Conservation (phyloP, 495 filamentous ascomycete genomes). For the Xylaria bambusicola region DNA sequence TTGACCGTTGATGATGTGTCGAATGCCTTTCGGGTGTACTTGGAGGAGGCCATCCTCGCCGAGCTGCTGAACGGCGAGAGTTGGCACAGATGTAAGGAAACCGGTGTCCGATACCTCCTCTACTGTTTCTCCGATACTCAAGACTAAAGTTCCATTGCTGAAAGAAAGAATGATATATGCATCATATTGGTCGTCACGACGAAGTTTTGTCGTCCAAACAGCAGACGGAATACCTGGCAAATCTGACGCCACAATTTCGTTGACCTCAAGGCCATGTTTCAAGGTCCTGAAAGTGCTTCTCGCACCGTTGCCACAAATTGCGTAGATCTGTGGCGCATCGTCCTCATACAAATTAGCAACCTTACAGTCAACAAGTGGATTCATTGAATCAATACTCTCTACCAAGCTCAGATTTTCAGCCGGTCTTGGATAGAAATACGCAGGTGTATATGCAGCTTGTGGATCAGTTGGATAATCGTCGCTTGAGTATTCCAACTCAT, state of each 20-base stretch:
- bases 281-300: conserved; percentile 86
- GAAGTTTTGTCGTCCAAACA: conserved; percentile 94
- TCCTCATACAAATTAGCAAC: conserved; percentile 85
- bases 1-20: conserved; percentile 80
- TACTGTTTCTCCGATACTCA: conserved; percentile 94
- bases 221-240: conserved; percentile 81
- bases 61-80: conserved; percentile 88
- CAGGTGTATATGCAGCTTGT: conserved; percentile 64
- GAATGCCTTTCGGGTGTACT: conserved; percentile 91
- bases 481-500: conserved; percentile 82
- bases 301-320: conserved; percentile 83
- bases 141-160: conserved; percentile 72
- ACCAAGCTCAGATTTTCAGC: conserved; percentile 82
- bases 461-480: conserved; percentile 78
- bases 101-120: conserved; percentile 93
- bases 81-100: conserved; percentile 82
- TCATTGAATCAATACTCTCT: conserved; percentile 85
- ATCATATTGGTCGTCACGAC: conserved; percentile 81
- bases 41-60: conserved; percentile 92
- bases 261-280: conserved; percentile 89
- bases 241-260: conserved; percentile 90
- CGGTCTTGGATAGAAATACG: conserved; percentile 80
- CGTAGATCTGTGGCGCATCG: conserved; percentile 95
- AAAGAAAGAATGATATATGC: conserved; percentile 72
- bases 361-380: conserved; percentile 86